These are phyloP conservation scores for Neoboletus magnificus DNA, from an alignment of 768 basidiomycete species.

Conservation along the genomic window DNA sequence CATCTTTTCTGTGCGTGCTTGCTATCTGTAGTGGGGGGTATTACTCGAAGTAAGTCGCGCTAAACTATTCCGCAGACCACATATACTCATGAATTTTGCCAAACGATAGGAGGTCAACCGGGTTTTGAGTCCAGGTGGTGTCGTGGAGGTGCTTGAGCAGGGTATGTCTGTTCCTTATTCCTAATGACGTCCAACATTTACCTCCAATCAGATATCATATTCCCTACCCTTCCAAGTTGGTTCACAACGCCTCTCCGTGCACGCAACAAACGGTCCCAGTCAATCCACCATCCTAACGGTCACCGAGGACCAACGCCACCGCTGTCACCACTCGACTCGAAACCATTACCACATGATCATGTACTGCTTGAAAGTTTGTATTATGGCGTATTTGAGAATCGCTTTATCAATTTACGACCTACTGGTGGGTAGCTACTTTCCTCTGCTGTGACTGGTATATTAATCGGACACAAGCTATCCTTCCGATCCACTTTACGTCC, in stretches of 20 bases:
- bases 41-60: conserved; percentile 53
- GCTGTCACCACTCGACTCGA: conserved; percentile 30
- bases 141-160: conserved; percentile 70
- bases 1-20: background rate
- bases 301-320: conserved; percentile 32
- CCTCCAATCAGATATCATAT: conserved; percentile 56
- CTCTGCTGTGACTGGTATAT: background rate
- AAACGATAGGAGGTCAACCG: conserved; percentile 64
- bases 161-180: conserved; percentile 39
- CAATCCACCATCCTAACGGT: conserved; percentile 51
- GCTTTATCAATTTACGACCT: conserved; percentile 70
- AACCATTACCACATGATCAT: conserved; percentile 57
- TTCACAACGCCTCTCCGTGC: conserved; percentile 68
- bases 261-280: conserved; percentile 44
- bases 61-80: background rate
- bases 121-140: conserved; percentile 65
- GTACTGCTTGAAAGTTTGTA: conserved; percentile 65
- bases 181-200: background rate
- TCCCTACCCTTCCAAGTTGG: conserved; percentile 74
- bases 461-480: conserved; percentile 44
- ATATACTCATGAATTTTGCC: conserved; percentile 4
- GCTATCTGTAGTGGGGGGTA: conserved; percentile 52
- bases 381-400: conserved; percentile 62
- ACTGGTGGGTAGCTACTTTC: conserved; percentile 45
- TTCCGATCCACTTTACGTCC: conserved; percentile 67